These are phyloP conservation scores for Euphrasia arctica DNA, from an alignment of 305 asterid genomes.

Conservation along the genomic window DNA sequence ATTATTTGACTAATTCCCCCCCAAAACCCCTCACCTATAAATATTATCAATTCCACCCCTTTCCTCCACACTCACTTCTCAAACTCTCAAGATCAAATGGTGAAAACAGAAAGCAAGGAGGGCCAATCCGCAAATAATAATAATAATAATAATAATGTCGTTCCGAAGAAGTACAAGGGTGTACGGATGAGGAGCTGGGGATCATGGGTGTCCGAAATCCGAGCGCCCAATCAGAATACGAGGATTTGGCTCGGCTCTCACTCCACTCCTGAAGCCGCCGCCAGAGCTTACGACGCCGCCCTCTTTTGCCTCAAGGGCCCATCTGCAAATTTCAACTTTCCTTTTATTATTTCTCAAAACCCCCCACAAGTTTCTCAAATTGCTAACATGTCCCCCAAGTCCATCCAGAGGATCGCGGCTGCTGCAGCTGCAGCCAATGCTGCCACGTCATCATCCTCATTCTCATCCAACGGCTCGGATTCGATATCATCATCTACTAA, in stretches of 20 bases:
- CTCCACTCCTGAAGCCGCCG: conserved; percentile 93
- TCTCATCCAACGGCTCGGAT: not conserved
- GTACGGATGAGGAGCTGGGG: conserved; percentile 99
- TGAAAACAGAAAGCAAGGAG: conserved; percentile 46
- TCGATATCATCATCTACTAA: no score
- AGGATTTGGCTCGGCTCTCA: conserved; percentile 94
- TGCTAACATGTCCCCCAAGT: conserved; percentile 56
- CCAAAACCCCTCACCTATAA: conserved; percentile 36
- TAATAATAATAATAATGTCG: not conserved
- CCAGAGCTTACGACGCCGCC: conserved; percentile 93
- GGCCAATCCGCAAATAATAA: not conserved
- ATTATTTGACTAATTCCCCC: conserved; percentile 31
- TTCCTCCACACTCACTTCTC: not conserved
- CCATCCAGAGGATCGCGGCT: conserved; percentile 70
- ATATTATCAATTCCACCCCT: conserved; percentile 27
- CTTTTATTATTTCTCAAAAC: conserved; percentile 21
- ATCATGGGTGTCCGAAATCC: conserved; percentile 84
- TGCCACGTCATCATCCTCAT: conserved; percentile 11
- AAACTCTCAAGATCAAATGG: conserved; percentile 32
- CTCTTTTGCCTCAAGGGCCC: conserved; percentile 81
- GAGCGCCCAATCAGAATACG: conserved; percentile 93
- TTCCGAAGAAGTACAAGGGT: conserved; percentile 78
- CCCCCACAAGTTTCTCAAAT: conserved; percentile 17
- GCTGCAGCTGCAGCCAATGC: conserved; percentile 20
- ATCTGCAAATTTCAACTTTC: conserved; percentile 72